Conservation (phyloP, 768 basidiomycete species). For the Mycena galericulata region DNA sequence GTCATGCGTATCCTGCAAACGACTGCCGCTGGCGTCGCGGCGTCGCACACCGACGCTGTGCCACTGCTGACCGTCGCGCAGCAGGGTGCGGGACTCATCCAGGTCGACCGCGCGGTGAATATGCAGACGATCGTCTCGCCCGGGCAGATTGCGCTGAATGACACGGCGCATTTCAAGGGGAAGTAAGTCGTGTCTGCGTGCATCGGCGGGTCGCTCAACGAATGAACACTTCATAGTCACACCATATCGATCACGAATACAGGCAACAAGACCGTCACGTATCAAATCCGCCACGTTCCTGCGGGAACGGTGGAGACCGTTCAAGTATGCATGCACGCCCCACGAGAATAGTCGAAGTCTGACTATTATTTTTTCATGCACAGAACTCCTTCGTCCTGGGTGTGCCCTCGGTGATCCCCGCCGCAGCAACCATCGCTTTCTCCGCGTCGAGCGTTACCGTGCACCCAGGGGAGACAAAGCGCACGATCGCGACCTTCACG, state of each 20-base stretch:
- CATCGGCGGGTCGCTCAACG: neutral
- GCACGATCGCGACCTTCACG: slow-evolving; percentile 50
- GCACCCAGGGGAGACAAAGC: slow-evolving; percentile 40
- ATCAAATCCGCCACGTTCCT: slow-evolving; percentile 51
- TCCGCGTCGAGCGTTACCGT: slow-evolving; percentile 50
- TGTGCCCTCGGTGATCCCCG: slow-evolving; percentile 49
- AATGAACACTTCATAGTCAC: slow-evolving; percentile 30
- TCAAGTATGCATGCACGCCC: slow-evolving; percentile 30
- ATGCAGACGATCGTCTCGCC: slow-evolving; percentile 53
- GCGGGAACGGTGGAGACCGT: slow-evolving; percentile 51
- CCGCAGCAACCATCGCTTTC: slow-evolving; percentile 54
- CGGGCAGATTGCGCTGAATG: slow-evolving; percentile 58
- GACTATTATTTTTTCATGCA: neutral
- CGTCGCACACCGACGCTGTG: slow-evolving; percentile 35
- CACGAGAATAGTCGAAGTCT: neutral
- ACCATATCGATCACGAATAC: slow-evolving; percentile 53
- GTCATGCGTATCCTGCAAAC: slow-evolving; percentile 19
- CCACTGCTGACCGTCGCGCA: slow-evolving; percentile 49
- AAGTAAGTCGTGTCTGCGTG: slow-evolving; percentile 16
- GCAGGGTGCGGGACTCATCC: slow-evolving; percentile 53
- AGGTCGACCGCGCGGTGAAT: slow-evolving; percentile 57
- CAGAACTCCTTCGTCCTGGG: slow-evolving; percentile 38
- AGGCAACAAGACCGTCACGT: slow-evolving; percentile 43
- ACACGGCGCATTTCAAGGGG: slow-evolving; percentile 55
- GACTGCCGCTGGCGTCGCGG: slow-evolving; percentile 12